Base-by-base conservation (phyloP, 163 green algal species). In the Coccomyxa subellipsoidea region DNA sequence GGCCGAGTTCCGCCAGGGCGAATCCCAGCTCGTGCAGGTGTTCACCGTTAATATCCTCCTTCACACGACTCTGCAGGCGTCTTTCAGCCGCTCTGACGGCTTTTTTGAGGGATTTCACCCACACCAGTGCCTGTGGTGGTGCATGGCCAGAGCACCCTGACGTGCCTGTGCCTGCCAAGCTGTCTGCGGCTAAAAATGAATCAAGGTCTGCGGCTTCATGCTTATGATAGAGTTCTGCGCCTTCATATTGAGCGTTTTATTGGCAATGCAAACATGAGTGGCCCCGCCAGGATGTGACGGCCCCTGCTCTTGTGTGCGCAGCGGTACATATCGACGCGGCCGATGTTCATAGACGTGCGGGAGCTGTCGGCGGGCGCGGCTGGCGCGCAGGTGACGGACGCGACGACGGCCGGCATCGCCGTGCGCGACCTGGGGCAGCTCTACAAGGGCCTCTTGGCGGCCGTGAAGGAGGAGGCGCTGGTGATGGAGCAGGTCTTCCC, bases 281-380 rank as follows among this genome's bases (percentile, higher is more conserved):
- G n/a, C n/a, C n/a, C n/a, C n/a, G n/a, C n/a, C n/a, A n/a, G 47
- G 47, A 18, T 1, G 5, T 59, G 5, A 59, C 23, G 38, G 18
- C 36, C 15, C 5, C 12, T 38, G 27, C 37, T 9, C 31, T 29
- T n/a, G 27, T 54, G n/a, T 8, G 66, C 92, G 77, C 85, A 94
- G 84, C 85, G 93, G 15, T 96, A 95, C 87, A 92, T 96, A 69
- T 87, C 89, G 35, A 90, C 89, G 25, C 83, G 90, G 39, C 85
- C 88, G 29, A 90, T 95, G 81, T 96, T 96, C 85, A 85, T 90
- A 36, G 88, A 94, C 78, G 40, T 84, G 38, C 76, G 84, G 76
- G 83, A 91, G 81, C 54, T 89, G 12, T 76, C 82, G 25, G 82
- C 78, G 69, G 83, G 86, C 38, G 81, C 87, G 53, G 54, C 85